Base-by-base conservation (phyloP, 202 grass and related monocot species). In the Alloteropsis angusta region DNA sequence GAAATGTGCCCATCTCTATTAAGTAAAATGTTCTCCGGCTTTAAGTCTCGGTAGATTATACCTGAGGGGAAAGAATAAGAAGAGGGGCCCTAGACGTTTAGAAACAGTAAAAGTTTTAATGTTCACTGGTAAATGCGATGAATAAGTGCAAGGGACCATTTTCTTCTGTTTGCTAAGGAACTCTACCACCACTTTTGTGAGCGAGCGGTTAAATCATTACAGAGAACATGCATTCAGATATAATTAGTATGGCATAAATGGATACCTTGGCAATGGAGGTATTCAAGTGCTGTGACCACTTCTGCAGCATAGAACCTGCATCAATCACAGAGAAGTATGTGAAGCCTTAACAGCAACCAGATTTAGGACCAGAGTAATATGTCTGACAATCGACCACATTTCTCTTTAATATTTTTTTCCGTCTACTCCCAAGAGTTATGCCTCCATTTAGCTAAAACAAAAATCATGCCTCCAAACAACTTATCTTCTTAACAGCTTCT, bases 21-120 rank as follows among this genome's bases (percentile, higher is more conserved):
- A 82, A 97, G 85, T 77, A 97, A 85, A 82, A 97, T 97, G 78
- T 97, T 97, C 83, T 94, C 91, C 62, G 94, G 94, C 75, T 94
- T 97, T 30, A 97, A 86, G 53, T 97, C 91, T 72, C 94, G 85
- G 66, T 97, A 94, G 72, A 97, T 97, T 84, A 97, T 94, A 71
- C 94, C 94, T 97, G 5, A 59, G 60, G 18, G 5, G 18, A 8
- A 9, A 23, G 30, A 47, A 75, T 48, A 65, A 58, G 37, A 30
- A 25, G 1, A 9, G 8, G 7, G 19, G 23, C 38, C 10, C 25
- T 25, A 53, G 2, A 12, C 26, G 18, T 26, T 63, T 26, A 54
- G 3, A 70, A 63, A 38, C 5, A 59, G 23, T 72, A 62, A 50
- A 91, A 39, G 41, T 53, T 32, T 74, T 19, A 80, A 37, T 35